Percentiles rank a stretch among this genome's conserved stretches.
phyloP scores from a whole-genome alignment of 140 eudicot species.

The Oenanthe javanica region DNA sequence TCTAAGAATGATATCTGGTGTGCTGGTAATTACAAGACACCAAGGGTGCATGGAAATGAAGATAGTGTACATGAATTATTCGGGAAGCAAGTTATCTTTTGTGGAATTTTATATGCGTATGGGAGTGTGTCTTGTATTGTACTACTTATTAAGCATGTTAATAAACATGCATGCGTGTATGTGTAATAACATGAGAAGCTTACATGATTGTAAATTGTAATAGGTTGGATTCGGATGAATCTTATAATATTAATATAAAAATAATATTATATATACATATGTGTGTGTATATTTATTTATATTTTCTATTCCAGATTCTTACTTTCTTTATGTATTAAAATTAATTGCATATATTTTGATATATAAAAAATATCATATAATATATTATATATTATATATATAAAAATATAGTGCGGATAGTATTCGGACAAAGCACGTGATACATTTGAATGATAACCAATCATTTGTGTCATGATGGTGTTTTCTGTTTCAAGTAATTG shows the following conservation, averaged over 20 bases:
- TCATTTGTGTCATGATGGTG: not conserved
- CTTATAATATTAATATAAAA: no score
- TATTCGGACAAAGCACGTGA: no score
- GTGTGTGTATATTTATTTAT: no score
- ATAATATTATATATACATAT: no score
- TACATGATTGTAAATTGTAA: no score
- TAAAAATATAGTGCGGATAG: no score
- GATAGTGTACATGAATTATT: not conserved
- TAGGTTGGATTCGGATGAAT: no score
- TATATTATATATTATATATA: no score
- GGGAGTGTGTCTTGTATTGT: not conserved
- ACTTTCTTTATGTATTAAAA: no score
- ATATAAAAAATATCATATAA: no score
- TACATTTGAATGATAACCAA: not conserved
- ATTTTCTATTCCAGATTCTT: no score
- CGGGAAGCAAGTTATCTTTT: not conserved
- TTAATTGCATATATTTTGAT: no score
- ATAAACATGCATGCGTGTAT: conserved; percentile 11
- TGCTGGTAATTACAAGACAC: not conserved
- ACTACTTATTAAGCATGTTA: not conserved
- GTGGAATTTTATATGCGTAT: not conserved
- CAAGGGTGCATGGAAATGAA: not conserved
- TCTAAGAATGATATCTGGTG: not conserved
- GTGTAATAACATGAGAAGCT: conserved; percentile 1
- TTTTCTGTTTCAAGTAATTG: not conserved